phyloP scores from a whole-genome alignment of 2,329 filamentous ascomycete species.

The Pestalotiopsis sp. region DNA sequence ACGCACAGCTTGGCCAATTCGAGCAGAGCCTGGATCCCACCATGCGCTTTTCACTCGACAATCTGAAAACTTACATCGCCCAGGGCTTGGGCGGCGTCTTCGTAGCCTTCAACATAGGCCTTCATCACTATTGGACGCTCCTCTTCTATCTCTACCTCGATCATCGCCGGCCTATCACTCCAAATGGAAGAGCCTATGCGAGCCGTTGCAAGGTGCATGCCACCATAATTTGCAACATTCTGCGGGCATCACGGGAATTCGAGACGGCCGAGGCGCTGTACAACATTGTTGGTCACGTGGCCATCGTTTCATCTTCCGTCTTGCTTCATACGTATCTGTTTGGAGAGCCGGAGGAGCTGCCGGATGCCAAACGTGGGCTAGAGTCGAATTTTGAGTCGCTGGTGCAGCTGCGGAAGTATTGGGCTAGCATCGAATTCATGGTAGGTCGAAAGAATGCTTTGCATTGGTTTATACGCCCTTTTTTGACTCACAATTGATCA shows the following conservation, averaged over 20 bases:
- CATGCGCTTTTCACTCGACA: conserved; percentile 23
- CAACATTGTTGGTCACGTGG: conserved; percentile 35
- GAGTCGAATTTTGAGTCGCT: conserved; percentile 33
- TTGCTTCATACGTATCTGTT: conserved; percentile 34
- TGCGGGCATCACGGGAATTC: conserved; percentile 25
- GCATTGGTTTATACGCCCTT: not conserved
- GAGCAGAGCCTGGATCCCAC: conserved; percentile 20
- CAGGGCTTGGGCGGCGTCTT: conserved; percentile 31
- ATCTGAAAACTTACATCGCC: conserved; percentile 22
- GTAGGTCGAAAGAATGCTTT: conserved; percentile 14
- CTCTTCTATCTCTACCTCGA: conserved; percentile 36
- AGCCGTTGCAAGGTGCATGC: conserved; percentile 31
- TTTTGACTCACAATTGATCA: conserved; percentile 12
- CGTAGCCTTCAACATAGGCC: conserved; percentile 34
- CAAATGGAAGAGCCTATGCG: conserved; percentile 30
- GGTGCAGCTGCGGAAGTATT: conserved; percentile 30
- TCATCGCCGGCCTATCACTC: conserved; percentile 25
- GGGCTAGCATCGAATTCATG: conserved; percentile 35
- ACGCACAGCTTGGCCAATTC: not conserved
- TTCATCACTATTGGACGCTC: conserved; percentile 34
- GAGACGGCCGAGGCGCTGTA: conserved; percentile 29
- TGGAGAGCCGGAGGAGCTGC: conserved; percentile 30
- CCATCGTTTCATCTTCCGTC: conserved; percentile 34
- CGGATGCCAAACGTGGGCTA: conserved; percentile 22
- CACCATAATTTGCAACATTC: conserved; percentile 27